Percentiles rank a stretch among this genome's conserved stretches.
Conservation (phyloP, 225 moss, liverwort and hornwort species). For the Physcomitrium patens region DNA sequence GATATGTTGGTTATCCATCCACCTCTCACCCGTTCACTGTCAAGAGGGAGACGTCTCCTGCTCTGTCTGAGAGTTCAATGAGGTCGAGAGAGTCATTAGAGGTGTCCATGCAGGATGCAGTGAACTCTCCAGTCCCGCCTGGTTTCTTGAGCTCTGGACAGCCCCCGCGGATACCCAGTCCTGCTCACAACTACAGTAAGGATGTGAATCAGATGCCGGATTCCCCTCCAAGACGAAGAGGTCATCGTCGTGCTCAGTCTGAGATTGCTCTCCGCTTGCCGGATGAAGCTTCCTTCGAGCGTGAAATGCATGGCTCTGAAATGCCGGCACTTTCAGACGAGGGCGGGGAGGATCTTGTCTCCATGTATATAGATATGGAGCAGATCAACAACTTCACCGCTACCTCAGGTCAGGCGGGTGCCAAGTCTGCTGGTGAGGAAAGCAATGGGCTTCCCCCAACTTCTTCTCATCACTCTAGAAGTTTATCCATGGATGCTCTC, state of each 20-base stretch:
- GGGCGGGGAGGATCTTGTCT: constrained; percentile 71
- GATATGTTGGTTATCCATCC: constrained; percentile 77
- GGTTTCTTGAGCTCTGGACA: constrained; percentile 38
- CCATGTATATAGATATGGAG: constrained; percentile 93
- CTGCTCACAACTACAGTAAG: constrained; percentile 70
- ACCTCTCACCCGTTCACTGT: constrained; percentile 77
- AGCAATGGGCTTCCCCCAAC: constrained; percentile 51
- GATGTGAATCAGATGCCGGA: constrained; percentile 87
- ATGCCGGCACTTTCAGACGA: constrained; percentile 81
- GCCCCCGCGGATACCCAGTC: constrained; percentile 60
- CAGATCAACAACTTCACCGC: constrained; percentile 71
- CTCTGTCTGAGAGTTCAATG: constrained; percentile 73
- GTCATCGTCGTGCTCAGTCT: constrained; percentile 76
- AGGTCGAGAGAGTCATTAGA: constrained; percentile 72
- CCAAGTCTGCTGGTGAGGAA: constrained; percentile 48
- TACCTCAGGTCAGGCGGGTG: constrained; percentile 49
- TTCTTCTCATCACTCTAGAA: constrained; percentile 68
- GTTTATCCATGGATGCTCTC: constrained; percentile 31
- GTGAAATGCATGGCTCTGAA: constrained; percentile 73
- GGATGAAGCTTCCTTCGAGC: constrained; percentile 72
- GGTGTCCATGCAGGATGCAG: constrained; percentile 75
- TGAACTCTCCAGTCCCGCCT: constrained; percentile 66
- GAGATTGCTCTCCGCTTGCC: constrained; percentile 74
- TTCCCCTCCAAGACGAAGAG: constrained; percentile 68
- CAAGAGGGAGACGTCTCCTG: constrained; percentile 76